These are phyloP conservation scores for Streptanthus diversifolius DNA, from an alignment of 345 rosid species.

Conservation along the genomic window DNA sequence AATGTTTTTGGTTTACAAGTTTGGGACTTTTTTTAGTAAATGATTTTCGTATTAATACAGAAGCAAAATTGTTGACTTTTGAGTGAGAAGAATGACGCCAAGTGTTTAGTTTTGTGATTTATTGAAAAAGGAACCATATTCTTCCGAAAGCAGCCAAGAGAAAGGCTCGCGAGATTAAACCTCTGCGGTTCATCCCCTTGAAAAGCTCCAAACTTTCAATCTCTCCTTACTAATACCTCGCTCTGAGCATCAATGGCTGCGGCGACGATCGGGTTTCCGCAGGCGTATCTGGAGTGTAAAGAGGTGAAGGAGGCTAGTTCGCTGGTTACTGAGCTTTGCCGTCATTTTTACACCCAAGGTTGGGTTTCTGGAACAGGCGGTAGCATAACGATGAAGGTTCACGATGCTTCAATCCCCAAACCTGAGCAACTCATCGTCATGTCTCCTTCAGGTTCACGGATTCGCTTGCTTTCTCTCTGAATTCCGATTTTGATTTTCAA, in stretches of 20 bases:
- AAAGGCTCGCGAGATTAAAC: neutral
- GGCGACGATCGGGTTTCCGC: constrained; percentile 42
- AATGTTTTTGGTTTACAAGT: no score
- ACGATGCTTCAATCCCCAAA: constrained; percentile 71
- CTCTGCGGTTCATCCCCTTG: neutral
- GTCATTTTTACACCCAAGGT: constrained; percentile 83
- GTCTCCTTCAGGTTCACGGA: constrained; percentile 94
- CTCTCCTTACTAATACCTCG: neutral
- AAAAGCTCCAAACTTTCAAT: constrained; percentile 7
- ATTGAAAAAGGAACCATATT: no score
- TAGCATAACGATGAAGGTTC: constrained; percentile 80
- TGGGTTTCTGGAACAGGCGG: constrained; percentile 98
- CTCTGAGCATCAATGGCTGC: constrained; percentile 29
- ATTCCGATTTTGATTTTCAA: neutral
- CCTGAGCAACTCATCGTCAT: constrained; percentile 73
- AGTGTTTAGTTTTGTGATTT: no score
- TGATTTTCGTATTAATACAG: no score
- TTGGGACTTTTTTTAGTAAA: no score
- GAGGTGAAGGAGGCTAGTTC: constrained; percentile 59
- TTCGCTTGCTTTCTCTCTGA: neutral
- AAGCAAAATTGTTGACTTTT: no score
- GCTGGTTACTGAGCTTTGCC: constrained; percentile 72
- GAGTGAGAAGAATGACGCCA: no score
- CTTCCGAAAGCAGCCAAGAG: no score
- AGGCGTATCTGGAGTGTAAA: constrained; percentile 65